A percentile compares a stretch with the other conserved stretches of the same genome.
These are phyloP conservation scores for Saksenaea vasiformis DNA, from an alignment of 371 early-diverging fungal species.

Conservation along the genomic window DNA sequence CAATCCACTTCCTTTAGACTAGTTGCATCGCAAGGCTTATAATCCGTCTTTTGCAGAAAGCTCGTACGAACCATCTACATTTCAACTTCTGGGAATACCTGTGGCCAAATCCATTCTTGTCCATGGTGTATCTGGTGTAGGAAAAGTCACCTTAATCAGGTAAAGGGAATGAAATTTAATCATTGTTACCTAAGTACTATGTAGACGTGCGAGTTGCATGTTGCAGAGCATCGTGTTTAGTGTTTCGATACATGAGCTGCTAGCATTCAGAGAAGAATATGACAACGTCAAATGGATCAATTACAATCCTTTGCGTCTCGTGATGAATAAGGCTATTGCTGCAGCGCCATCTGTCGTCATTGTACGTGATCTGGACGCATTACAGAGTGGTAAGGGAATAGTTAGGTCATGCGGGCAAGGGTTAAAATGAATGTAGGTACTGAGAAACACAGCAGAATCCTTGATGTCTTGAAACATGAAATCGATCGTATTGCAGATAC, in stretches of 20 bases:
- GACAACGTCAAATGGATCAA: slow-evolving; percentile 21
- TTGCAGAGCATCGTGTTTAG: slow-evolving; percentile 15
- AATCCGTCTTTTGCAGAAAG: slow-evolving; percentile 9
- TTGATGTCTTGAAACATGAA: slow-evolving; percentile 17
- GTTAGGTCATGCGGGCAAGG: neutral
- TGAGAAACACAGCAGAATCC: slow-evolving; percentile 17
- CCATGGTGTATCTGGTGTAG: slow-evolving; percentile 46
- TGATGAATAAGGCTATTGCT: slow-evolving; percentile 23
- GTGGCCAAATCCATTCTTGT: slow-evolving; percentile 44
- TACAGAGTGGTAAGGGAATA: slow-evolving; percentile 11
- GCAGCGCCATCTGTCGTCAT: slow-evolving; percentile 26
- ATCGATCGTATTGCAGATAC: slow-evolving; percentile 19
- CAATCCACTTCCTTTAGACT: neutral
- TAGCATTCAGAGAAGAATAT: slow-evolving; percentile 36
- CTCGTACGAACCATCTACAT: slow-evolving; percentile 25
- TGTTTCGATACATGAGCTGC: slow-evolving; percentile 30
- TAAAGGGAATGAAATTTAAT: neutral
- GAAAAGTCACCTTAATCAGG: slow-evolving; percentile 38
- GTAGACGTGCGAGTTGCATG: slow-evolving; percentile 17
- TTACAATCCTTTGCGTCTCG: slow-evolving; percentile 34
- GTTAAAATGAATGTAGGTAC: neutral
- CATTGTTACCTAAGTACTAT: neutral
- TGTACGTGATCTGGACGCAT: slow-evolving; percentile 28
- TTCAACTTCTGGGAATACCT: slow-evolving; percentile 31
- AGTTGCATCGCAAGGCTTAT: neutral